These are phyloP conservation scores for Eucalyptus marginata DNA, from an alignment of 345 rosid species.

Conservation along the genomic window DNA sequence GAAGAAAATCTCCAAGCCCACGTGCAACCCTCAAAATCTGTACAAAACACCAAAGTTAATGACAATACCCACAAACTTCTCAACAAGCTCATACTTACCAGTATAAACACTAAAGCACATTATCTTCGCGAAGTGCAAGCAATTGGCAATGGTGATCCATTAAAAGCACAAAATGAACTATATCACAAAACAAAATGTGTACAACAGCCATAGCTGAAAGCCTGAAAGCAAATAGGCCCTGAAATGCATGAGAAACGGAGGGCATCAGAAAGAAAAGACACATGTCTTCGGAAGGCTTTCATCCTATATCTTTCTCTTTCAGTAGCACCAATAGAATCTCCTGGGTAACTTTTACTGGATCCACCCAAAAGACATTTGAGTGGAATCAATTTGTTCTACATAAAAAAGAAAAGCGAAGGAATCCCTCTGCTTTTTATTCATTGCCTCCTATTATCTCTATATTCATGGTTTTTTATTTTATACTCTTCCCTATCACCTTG, in stretches of 20 bases:
- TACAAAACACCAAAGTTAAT: neutral
- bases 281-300: neutral
- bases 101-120: neutral
- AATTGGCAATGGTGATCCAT: neutral
- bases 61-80: neutral
- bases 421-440: neutral
- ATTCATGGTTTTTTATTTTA: neutral
- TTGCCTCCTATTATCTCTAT: neutral
- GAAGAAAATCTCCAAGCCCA: slow-evolving; percentile 72
- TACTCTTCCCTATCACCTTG: neutral
- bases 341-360: neutral
- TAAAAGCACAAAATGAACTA: neutral
- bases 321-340: neutral
- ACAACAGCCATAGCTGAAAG: neutral
- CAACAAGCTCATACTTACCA: neutral
- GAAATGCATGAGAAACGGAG: neutral
- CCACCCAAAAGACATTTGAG: neutral
- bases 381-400: neutral
- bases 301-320: neutral
- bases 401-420: neutral
- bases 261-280: neutral
- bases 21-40: slow-evolving; percentile 59
- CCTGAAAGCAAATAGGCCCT: neutral
- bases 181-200: neutral
- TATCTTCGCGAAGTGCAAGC: neutral